A percentile compares a stretch with the other conserved stretches of the same genome.
Evolutionary conservation across 306 rosid species (phyloP).

Genomic region (Gillenia trifoliata): DNA sequence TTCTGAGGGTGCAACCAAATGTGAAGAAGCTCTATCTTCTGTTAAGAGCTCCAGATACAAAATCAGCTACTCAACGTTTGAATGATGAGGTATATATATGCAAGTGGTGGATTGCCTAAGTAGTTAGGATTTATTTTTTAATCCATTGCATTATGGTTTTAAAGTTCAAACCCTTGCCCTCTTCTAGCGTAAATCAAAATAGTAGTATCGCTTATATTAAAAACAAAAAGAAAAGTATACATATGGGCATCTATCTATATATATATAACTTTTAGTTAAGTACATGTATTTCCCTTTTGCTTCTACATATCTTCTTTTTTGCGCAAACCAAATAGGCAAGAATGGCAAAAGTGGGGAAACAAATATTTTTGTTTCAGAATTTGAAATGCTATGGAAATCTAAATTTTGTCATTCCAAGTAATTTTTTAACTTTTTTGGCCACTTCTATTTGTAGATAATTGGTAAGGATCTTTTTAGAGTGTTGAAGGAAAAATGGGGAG

Average conservation of each 20-base stretch:
- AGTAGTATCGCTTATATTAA: too few relatives aligned
- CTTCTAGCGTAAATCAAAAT: too few relatives aligned
- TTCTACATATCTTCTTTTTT: neutral
- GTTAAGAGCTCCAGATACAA: slow-evolving; percentile 49
- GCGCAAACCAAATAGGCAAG: neutral
- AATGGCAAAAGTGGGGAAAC: neutral
- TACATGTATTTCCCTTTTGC: neutral
- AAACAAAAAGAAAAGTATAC: too few relatives aligned
- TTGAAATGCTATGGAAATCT: neutral
- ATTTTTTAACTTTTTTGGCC: neutral
- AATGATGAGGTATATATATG: slow-evolving; percentile 44
- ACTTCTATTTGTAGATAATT: slow-evolving; percentile 31
- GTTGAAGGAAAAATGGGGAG: slow-evolving; percentile 53
- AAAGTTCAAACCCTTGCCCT: too few relatives aligned
- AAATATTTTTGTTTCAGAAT: neutral
- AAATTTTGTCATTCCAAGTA: neutral
- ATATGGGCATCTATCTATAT: too few relatives aligned
- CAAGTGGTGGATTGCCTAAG: neutral
- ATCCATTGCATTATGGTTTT: neutral
- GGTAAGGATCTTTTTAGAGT: slow-evolving; percentile 60
- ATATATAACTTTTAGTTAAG: too few relatives aligned
- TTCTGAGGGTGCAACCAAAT: slow-evolving; percentile 72
- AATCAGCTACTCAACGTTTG: slow-evolving; percentile 49
- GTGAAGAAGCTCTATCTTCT: slow-evolving; percentile 77
- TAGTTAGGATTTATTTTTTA: neutral